Conservation (phyloP, 2,329 filamentous ascomycete species). For the Aspergillus sclerotialis region DNA sequence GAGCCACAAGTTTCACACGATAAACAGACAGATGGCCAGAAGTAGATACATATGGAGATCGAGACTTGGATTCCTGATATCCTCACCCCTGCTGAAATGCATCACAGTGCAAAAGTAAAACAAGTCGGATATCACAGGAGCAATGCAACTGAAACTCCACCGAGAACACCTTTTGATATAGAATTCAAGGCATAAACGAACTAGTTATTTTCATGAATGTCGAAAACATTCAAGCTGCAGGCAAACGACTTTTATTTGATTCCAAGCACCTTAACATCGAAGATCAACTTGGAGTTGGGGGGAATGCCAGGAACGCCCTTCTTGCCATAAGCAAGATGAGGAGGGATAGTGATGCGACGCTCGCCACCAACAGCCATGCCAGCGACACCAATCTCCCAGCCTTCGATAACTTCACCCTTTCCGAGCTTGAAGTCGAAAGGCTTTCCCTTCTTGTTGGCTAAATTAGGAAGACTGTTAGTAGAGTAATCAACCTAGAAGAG, state of each 20-base stretch:
- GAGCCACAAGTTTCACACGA: not conserved
- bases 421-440: conserved; percentile 95
- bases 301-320: conserved; percentile 79
- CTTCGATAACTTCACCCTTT: conserved; percentile 93
- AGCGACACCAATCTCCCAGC: conserved; percentile 89
- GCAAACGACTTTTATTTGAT: conserved; percentile 58
- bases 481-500: conserved; percentile 3
- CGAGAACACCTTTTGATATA: conserved; percentile 16
- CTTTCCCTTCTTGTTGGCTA: conserved; percentile 98
- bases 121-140: conserved; percentile 32
- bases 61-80: conserved; percentile 20
- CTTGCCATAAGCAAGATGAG: conserved; percentile 82
- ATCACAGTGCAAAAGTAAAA: conserved; percentile 23
- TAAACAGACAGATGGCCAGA: not conserved
- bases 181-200: conserved; percentile 4
- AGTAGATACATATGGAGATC: conserved; percentile 4
- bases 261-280: conserved; percentile 81
- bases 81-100: conserved; percentile 26
- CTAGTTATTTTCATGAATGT: conserved; percentile 6
- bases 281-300: conserved; percentile 80
- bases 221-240: conserved; percentile 2
- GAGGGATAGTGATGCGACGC: conserved; percentile 83
- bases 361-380: conserved; percentile 94
- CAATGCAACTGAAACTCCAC: conserved; percentile 23
- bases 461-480: conserved; percentile 4